These are phyloP conservation scores for Boletus coccyginus DNA, from an alignment of 768 basidiomycete species.

Conservation along the genomic window DNA sequence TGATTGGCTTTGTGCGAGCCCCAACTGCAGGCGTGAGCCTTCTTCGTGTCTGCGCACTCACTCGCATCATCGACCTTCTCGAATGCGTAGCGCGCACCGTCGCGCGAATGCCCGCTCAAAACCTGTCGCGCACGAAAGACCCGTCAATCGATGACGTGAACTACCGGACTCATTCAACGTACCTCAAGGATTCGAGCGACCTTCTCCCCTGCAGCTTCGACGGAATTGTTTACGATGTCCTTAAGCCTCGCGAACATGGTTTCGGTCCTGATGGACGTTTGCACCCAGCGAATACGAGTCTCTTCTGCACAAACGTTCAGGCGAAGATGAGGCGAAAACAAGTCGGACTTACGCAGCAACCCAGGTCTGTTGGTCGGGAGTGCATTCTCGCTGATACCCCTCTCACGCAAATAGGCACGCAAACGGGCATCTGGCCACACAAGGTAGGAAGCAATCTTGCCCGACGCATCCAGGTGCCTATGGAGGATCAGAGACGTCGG, in stretches of 20 bases:
- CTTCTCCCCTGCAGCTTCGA: conserved; percentile 76
- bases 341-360: conserved; percentile 61
- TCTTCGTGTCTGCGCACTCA: conserved; percentile 19
- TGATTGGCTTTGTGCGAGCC: conserved; percentile 26
- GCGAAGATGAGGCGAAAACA: neutral
- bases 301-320: conserved; percentile 48
- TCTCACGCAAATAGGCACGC: conserved; percentile 81
- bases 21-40: conserved; percentile 13
- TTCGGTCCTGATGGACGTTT: conserved; percentile 56
- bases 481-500: neutral
- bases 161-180: neutral
- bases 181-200: conserved; percentile 47
- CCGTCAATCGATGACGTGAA: neutral
- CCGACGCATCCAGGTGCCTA: conserved; percentile 53
- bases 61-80: conserved; percentile 31
- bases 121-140: conserved; percentile 17
- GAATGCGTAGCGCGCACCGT: conserved; percentile 24
- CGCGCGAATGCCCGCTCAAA: conserved; percentile 38
- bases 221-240: conserved; percentile 62
- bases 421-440: conserved; percentile 93
- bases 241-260: conserved; percentile 57
- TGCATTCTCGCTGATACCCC: conserved; percentile 66
- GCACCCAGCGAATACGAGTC: conserved; percentile 76
- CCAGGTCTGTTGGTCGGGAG: conserved; percentile 66
- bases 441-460: conserved; percentile 61